Base-by-base conservation (phyloP, 805 yeast genomes). In the Schizosaccharomyces pombe region DNA sequence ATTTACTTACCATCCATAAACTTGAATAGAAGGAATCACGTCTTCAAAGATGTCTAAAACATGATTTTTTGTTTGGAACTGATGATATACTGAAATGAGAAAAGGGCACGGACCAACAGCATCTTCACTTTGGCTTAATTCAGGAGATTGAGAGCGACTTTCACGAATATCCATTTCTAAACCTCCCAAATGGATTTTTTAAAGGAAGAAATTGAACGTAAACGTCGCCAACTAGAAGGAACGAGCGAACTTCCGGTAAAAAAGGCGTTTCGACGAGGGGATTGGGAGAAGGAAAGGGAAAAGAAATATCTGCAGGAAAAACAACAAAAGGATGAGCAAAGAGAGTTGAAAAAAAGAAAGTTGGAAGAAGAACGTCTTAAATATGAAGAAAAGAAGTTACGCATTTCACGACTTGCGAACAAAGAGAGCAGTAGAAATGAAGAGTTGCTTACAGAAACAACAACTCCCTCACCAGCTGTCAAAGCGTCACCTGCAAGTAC, bases 341-440 rank as follows among this genome's bases (percentile, higher is more conserved):
- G 57, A 51, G 40, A 54, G 54, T 49, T 56, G 56, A 31, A 58
- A 57, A 53, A 60, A 58, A 54, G 60, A 57, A 54, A 53, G 47
- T 54, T 56, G 47, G 47, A 57, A 55, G 61, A 60, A 57, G 60
- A 59, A 52, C 37, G 55, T 52, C 55, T 58, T 56, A 55, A 57
- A 57, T 22, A 57, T 55, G 54, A 55, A 56, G 56, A 58, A 57
- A 54, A 60, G 58, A 57, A 58, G 57, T 57, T 14, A 12, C 31
- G 14, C 14, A 8, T 9, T 8, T 32, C 30, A 28, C 14, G 4
- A 14, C 28, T 26, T 16, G 14, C 19, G 26, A 26, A 26, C n/a
- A 8, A 8, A 57, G 57, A 54, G 56, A 58, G 57, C 58, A 55
- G 53, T 54, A 56, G 54, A 59, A 60, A 49, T 53, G 47, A 47